phyloP scores from a whole-genome alignment of 176 grass and related monocot genomes.

The Aegilops umbellulata region DNA sequence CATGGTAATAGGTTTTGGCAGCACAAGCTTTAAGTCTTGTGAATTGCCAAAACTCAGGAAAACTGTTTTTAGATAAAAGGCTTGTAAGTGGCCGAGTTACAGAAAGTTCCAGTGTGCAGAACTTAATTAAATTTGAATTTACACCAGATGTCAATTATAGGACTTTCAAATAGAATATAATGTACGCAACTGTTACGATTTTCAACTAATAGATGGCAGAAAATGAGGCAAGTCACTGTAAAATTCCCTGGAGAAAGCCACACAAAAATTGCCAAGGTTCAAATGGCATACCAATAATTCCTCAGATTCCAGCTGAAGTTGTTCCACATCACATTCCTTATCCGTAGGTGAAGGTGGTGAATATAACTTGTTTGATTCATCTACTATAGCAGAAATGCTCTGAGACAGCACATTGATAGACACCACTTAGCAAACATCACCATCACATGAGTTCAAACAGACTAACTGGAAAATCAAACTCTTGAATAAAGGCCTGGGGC shows the following conservation, averaged over 20 bases:
- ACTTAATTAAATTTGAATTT: background rate
- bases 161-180: background rate
- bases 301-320: background rate
- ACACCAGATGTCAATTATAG: background rate
- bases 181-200: background rate
- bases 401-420: slow-evolving; percentile 11
- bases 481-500: background rate
- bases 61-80: background rate
- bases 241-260: background rate
- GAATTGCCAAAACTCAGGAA: background rate
- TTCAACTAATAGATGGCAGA: background rate
- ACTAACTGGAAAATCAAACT: background rate
- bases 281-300: slow-evolving; percentile 8
- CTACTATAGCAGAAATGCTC: slow-evolving; percentile 8
- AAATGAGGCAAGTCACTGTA: background rate
- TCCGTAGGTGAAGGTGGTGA: background rate
- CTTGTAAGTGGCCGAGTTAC: background rate
- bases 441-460: background rate
- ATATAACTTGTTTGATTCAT: background rate
- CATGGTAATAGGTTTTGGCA: background rate
- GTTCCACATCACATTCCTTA: background rate
- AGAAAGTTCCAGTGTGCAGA: background rate
- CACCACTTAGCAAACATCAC: slow-evolving; percentile 2
- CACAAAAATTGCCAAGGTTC: background rate
- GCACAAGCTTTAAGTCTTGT: background rate